Evolutionary conservation across 495 filamentous ascomycete species (phyloP).

Genomic region (Viridothelium virens): DNA sequence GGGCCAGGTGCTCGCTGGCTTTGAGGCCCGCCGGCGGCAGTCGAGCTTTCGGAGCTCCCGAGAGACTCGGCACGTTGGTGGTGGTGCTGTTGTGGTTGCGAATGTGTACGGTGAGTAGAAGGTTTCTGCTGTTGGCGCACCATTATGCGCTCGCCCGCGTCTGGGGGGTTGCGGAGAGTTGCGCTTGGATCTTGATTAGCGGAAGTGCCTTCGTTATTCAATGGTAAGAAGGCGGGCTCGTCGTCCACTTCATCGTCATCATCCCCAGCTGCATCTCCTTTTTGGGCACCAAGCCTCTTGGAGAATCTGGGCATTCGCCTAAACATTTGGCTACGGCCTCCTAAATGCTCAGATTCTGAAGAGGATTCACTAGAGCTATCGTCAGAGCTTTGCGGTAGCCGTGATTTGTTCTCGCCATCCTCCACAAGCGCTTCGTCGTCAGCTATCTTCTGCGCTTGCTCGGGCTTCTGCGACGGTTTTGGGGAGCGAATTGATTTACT

Average conservation of each 20-base stretch:
- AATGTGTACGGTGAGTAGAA: neutral
- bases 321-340: conserved; percentile 38
- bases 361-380: conserved; percentile 26
- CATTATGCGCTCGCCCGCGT: neutral
- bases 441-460: conserved; percentile 30
- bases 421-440: neutral
- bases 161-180: conserved; percentile 49
- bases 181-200: conserved; percentile 49
- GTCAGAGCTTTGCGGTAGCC: conserved; percentile 22
- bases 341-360: neutral
- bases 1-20: conserved; percentile 27
- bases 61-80: neutral
- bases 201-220: conserved; percentile 30
- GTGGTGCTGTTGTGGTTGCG: neutral
- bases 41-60: conserved; percentile 13
- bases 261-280: conserved; percentile 25
- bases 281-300: neutral
- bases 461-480: conserved; percentile 21
- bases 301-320: conserved; percentile 50
- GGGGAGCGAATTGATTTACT: conserved; percentile 20
- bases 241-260: conserved; percentile 49
- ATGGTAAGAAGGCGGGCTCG: conserved; percentile 64
- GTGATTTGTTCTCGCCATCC: conserved; percentile 8
- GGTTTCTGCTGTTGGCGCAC: conserved; percentile 13
- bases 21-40: conserved; percentile 20